Conservation (phyloP, 805 yeast genomes). For the Hanseniaspora thailandica region DNA sequence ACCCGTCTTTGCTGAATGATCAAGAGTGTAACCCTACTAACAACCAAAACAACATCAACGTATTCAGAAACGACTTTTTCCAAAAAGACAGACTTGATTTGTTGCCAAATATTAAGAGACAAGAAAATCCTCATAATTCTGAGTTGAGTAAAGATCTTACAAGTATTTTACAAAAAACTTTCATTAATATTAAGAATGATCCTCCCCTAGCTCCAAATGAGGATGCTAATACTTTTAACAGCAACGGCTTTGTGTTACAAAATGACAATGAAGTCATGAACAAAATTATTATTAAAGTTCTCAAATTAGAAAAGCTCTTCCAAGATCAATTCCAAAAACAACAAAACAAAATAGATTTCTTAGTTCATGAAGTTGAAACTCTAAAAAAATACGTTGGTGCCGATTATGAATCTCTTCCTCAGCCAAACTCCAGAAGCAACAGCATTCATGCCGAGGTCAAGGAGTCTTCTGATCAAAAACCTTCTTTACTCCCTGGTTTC, state of each 20-base stretch:
- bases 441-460: neutral
- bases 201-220: neutral
- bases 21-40: constrained; percentile 35
- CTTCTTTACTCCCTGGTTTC: constrained; percentile 33
- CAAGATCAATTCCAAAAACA: neutral
- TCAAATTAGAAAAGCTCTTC: neutral
- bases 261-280: neutral
- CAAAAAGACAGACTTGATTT: constrained; percentile 62
- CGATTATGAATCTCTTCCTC: neutral
- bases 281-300: constrained; percentile 1
- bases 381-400: neutral
- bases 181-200: neutral
- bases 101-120: constrained; percentile 76
- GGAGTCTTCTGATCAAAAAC: neutral
- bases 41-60: constrained; percentile 62
- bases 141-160: neutral
- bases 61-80: constrained; percentile 80
- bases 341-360: neutral
- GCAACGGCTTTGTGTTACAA: neutral
- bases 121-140: constrained; percentile 43
- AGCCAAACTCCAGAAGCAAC: constrained; percentile 4
- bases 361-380: neutral
- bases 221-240: neutral
- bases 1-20: constrained; percentile 36
- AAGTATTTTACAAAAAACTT: constrained; percentile 10